phyloP scores from a whole-genome alignment of 2,329 filamentous ascomycete genomes.

The Colletotrichum kahawae region DNA sequence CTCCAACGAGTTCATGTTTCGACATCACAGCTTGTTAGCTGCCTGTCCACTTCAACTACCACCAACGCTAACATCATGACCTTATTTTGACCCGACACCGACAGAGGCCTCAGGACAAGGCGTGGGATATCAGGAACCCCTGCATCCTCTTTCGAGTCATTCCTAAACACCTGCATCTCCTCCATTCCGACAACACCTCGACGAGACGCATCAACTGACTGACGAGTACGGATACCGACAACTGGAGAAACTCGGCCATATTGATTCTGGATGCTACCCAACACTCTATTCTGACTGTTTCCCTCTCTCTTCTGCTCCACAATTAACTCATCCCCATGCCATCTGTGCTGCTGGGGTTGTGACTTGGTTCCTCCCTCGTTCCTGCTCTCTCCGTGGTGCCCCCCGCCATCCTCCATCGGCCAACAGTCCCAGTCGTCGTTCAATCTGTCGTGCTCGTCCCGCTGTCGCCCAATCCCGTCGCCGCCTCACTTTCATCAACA shows the following conservation, averaged over 20 bases:
- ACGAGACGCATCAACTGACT: not conserved
- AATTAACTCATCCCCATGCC: not conserved
- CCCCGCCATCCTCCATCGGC: conserved; percentile 12
- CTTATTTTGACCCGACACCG: not conserved
- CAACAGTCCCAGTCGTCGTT: not conserved
- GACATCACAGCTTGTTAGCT: not conserved
- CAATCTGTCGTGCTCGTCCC: conserved; percentile 1
- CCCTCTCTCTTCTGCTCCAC: conserved; percentile 2
- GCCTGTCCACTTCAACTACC: not conserved
- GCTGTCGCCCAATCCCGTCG: conserved; percentile 17
- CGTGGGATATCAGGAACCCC: not conserved
- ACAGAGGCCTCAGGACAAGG: not conserved
- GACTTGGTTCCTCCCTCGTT: not conserved
- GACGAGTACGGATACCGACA: not conserved
- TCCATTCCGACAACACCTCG: not conserved
- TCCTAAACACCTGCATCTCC: not conserved
- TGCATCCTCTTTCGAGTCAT: conserved; percentile 10
- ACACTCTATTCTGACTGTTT: not conserved
- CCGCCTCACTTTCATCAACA: conserved; percentile 23
- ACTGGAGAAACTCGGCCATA: not conserved
- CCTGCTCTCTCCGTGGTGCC: not conserved
- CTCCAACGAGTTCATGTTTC: not conserved
- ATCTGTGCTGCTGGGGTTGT: not conserved
- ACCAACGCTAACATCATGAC: not conserved
- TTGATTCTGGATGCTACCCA: not conserved